Evolutionary conservation across 139 green algal genomes (phyloP), one percentile per base, ranked within the genome.

Genomic region (Micractinium sp.): DNA sequence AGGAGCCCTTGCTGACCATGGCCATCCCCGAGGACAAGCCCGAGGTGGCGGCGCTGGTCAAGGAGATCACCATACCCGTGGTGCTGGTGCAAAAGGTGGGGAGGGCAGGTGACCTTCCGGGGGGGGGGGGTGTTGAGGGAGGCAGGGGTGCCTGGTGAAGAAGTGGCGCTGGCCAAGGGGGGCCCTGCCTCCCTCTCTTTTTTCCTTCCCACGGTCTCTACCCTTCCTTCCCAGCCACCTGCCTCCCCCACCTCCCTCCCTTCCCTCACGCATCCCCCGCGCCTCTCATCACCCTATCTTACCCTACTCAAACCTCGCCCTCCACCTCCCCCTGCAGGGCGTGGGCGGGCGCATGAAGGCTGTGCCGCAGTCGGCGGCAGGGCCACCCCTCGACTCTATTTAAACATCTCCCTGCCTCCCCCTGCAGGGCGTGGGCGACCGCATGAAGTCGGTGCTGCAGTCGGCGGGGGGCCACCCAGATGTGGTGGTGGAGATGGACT

Each of bases 11-110:
- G 67, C 75, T 97, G 38, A 97, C 95, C 1, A 97, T 97, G 95
- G 92, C 95, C n/a, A 56, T 90, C 15, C 92, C 93, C 13, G 92
- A 94, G 27, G 94, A 96, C 80, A 81, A 63, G 13, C 91, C 89
- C 22, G 88, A 94, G n/a, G 85, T 93, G 56, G 90, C 89, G 5
- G 89, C 90, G 31, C 85, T 95, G 25, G 83, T 89, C 67, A 47
- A 85, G 39, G 90, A 96, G n/a, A 95, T 97, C 82, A 91, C 86
- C 83, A 96, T 97, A 16, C 95, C 95, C 0, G 94, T 93, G 29
- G 95, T 89, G 15, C 89, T 97, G 35, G 75, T 97, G 27, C 87
- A 56, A 7, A 93, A 94, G 79, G 89, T 85, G 20, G 36, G 78
- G n/a, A n/a, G n/a, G n/a, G n/a, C n/a, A n/a, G n/a, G n/a, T n/a